These are phyloP conservation scores for Radiomyces spectabilis DNA, from an alignment of 192 early-diverging fungal species.

Conservation along the genomic window DNA sequence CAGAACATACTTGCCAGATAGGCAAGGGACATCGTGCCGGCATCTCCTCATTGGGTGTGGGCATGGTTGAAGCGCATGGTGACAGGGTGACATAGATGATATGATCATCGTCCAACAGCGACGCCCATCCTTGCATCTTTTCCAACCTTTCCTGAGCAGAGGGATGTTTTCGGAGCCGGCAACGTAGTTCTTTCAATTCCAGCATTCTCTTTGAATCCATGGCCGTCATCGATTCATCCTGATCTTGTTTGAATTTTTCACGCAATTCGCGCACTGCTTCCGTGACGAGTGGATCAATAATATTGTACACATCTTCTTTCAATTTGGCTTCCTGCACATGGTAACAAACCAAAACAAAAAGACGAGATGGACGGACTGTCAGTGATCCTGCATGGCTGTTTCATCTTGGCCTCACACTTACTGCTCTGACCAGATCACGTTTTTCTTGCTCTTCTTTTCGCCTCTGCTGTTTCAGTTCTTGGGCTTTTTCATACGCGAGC, in stretches of 20 bases:
- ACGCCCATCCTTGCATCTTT: neutral
- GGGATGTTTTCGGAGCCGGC: neutral
- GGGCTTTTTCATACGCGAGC: neutral
- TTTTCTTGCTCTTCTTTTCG: neutral
- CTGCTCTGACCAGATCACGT: neutral
- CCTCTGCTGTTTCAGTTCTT: neutral
- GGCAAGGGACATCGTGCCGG: neutral
- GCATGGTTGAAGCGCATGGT: neutral
- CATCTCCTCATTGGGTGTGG: neutral
- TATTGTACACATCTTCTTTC: neutral
- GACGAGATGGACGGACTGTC: neutral
- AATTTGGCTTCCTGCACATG: neutral
- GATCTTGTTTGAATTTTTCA: neutral
- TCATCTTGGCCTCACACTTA: neutral
- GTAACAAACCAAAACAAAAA: neutral
- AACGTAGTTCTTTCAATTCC: neutral
- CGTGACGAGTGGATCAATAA: neutral
- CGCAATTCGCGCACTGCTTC: no score
- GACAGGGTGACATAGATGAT: neutral
- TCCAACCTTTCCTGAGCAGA: neutral
- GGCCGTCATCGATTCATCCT: neutral
- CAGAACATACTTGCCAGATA: no score
- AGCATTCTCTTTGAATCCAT: neutral
- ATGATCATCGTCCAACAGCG: neutral
- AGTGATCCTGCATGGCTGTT: no score